phyloP scores from a whole-genome alignment of 768 basidiomycete genomes.

The Pleurotus salmoneostramineus region DNA sequence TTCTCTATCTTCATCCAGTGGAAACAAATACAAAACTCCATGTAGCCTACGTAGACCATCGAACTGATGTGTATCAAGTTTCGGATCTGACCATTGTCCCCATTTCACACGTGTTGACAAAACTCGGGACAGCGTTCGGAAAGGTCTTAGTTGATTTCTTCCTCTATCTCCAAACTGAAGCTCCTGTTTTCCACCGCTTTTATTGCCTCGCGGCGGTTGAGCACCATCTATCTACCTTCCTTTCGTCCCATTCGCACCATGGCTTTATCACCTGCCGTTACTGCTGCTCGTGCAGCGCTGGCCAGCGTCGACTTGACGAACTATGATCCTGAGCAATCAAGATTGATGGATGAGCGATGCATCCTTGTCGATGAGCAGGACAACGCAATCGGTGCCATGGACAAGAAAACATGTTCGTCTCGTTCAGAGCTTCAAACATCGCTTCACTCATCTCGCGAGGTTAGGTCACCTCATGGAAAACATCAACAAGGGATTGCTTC shows the following conservation, averaged over 20 bases:
- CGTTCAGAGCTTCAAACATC: neutral
- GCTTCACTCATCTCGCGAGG: neutral
- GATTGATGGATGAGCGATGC: constrained; percentile 94
- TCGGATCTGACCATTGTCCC: neutral
- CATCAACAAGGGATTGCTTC: constrained; percentile 89
- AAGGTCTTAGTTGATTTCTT: neutral
- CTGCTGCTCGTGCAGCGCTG: constrained; percentile 60
- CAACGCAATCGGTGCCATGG: constrained; percentile 76
- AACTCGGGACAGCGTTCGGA: neutral
- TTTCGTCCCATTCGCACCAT: constrained; percentile 22
- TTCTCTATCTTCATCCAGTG: too few relatives aligned
- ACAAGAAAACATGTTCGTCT: constrained; percentile 92
- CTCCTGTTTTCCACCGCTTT: neutral
- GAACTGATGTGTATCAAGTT: neutral
- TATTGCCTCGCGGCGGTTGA: neutral
- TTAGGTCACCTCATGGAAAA: constrained; percentile 97
- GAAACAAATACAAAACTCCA: too few relatives aligned
- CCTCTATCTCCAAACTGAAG: constrained; percentile 6
- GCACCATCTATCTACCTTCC: constrained; percentile 1
- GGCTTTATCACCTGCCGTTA: constrained; percentile 53
- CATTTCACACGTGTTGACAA: neutral
- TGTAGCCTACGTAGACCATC: too few relatives aligned
- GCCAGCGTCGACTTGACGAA: constrained; percentile 72
- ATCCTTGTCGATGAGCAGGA: constrained; percentile 91
- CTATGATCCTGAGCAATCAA: constrained; percentile 92